These are phyloP conservation scores for Phytopythium vexans DNA, from an alignment of 352 stramenopile species.

Conservation along the genomic window DNA sequence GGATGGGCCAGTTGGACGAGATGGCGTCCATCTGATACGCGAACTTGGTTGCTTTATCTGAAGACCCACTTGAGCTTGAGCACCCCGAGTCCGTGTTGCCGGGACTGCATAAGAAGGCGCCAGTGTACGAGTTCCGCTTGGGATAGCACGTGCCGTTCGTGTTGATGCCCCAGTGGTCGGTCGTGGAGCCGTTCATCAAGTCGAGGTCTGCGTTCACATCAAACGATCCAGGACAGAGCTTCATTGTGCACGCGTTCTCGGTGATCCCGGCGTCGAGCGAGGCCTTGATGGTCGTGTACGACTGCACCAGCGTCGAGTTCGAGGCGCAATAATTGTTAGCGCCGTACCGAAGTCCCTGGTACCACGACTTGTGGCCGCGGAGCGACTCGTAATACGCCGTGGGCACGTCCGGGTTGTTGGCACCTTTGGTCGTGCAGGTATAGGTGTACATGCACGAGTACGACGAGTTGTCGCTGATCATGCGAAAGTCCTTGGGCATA, in stretches of 20 bases:
- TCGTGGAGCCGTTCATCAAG: no score
- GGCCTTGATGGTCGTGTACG: constrained; percentile 2
- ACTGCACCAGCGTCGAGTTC: constrained; percentile 1
- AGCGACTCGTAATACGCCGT: constrained; percentile 5
- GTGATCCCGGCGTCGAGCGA: constrained; percentile 14
- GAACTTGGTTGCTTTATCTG: constrained; percentile 24
- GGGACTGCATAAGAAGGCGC: constrained; percentile 49
- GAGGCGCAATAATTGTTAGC: constrained; percentile 11
- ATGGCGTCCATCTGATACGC: no score
- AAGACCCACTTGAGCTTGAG: constrained; percentile 11
- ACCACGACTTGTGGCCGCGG: constrained; percentile 11
- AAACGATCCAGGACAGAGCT: constrained; percentile 12
- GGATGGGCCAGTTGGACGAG: no score
- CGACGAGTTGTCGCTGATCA: not conserved
- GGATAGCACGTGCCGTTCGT: constrained; percentile 62
- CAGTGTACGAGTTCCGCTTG: constrained; percentile 54
- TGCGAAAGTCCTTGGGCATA: constrained; percentile 15
- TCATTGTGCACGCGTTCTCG: constrained; percentile 12
- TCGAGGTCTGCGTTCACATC: constrained; percentile 15
- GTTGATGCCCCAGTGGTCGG: no score
- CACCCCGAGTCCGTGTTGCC: constrained; percentile 40
- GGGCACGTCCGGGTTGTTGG: constrained; percentile 6
- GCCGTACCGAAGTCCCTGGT: constrained; percentile 14
- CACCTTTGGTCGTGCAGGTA: no score
- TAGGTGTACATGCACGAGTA: constrained; percentile 4